A percentile compares a stretch with the other conserved stretches of the same genome.
Evolutionary conservation across 495 filamentous ascomycete species (phyloP).

Genomic region (Niebla homalea): DNA sequence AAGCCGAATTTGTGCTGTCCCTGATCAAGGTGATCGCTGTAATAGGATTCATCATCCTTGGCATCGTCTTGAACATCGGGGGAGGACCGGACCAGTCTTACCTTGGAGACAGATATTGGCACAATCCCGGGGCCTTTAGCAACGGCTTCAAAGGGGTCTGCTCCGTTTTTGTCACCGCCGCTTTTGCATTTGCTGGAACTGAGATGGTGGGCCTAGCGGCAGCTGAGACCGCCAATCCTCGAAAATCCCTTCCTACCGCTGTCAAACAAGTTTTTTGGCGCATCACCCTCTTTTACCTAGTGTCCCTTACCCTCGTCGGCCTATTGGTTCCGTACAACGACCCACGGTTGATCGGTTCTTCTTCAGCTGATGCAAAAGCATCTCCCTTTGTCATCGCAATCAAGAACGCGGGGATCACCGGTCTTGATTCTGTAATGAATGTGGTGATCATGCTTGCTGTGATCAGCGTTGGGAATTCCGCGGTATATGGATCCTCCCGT

Average conservation of each 20-base stretch:
- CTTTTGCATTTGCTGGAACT: constrained; percentile 85
- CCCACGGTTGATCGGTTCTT: constrained; percentile 40
- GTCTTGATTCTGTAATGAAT: constrained; percentile 76
- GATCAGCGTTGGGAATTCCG: constrained; percentile 74
- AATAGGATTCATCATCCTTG: constrained; percentile 76
- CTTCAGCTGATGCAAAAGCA: constrained; percentile 50
- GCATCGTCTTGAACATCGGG: constrained; percentile 65
- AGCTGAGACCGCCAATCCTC: constrained; percentile 31
- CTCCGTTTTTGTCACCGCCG: constrained; percentile 83
- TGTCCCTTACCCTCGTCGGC: constrained; percentile 47
- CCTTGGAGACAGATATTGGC: constrained; percentile 76
- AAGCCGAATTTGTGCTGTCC: constrained; percentile 83
- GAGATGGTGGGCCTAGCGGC: constrained; percentile 64
- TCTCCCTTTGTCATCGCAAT: constrained; percentile 90
- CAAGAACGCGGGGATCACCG: constrained; percentile 59
- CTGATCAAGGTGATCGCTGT: constrained; percentile 77
- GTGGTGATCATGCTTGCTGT: constrained; percentile 81
- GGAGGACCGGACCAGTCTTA: constrained; percentile 64
- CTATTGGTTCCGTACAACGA: constrained; percentile 57
- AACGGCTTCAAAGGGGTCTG: constrained; percentile 92
- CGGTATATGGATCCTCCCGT: constrained; percentile 76
- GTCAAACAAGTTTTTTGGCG: constrained; percentile 33
- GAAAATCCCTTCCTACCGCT: constrained; percentile 31
- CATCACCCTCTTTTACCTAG: constrained; percentile 27
- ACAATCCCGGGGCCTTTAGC: constrained; percentile 75